Conservation (phyloP, 495 filamentous ascomycete species). For the Aspergillus sparsus region DNA sequence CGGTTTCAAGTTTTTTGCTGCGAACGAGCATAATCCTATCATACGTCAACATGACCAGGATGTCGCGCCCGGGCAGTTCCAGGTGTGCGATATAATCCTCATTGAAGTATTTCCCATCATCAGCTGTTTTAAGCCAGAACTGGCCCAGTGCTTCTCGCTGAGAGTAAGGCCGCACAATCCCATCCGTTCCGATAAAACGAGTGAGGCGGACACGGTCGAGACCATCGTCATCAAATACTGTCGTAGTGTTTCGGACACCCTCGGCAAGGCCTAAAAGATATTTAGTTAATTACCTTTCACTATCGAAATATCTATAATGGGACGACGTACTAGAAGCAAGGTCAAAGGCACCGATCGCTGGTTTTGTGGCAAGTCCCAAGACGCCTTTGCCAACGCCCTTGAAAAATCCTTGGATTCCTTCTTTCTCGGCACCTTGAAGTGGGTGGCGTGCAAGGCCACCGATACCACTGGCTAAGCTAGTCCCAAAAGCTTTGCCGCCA, state of each 20-base stretch:
- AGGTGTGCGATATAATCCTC: conserved; percentile 97
- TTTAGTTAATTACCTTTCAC: conserved; percentile 26
- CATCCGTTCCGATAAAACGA: conserved; percentile 87
- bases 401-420: conserved; percentile 89
- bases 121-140: conserved; percentile 97
- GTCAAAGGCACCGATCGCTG: conserved; percentile 95
- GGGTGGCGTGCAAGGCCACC: conserved; percentile 91
- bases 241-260: conserved; percentile 97
- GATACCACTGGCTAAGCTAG: conserved; percentile 86
- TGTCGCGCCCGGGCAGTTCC: conserved; percentile 84
- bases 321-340: conserved; percentile 71
- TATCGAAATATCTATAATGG: not conserved
- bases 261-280: conserved; percentile 69
- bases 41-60: conserved; percentile 95
- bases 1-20: conserved; percentile 75
- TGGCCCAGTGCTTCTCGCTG: conserved; percentile 96
- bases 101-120: conserved; percentile 96
- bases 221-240: conserved; percentile 92
- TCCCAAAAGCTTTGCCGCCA: conserved; percentile 92
- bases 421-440: conserved; percentile 93
- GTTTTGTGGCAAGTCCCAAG: conserved; percentile 89
- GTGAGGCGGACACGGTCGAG: conserved; percentile 91
- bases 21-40: conserved; percentile 87
- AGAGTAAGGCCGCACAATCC: conserved; percentile 90
- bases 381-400: conserved; percentile 97